Base-by-base conservation (phyloP, 805 yeast genomes). In the Yarrowia hollandica region DNA sequence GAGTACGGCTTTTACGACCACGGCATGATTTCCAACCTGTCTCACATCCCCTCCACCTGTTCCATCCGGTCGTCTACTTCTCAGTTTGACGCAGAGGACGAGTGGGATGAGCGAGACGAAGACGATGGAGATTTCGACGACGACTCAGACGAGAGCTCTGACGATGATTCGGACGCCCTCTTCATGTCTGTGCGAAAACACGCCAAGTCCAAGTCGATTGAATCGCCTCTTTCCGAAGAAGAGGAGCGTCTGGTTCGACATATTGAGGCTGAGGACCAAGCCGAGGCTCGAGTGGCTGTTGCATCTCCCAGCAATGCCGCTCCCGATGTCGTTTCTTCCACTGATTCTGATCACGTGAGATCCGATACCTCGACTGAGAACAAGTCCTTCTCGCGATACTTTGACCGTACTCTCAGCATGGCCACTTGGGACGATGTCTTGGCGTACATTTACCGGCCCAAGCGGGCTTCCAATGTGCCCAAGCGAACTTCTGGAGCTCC, bases 1-100 rank as follows among this genome's bases (percentile, higher is more conserved):
- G 55, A 48, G 55, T 48, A 48, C 25, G 55, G 55, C 5, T 48
- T 48, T 22, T 52, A 52, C 21, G 58, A 35, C 21, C 58, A 52
- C 5, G 58, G 58, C 4, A 34, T 41, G 48, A 41, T 48, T 10
- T 31, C 38, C 21, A 48, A 48, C 39, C 55, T 48, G 14, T 22
- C 55, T n/a, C 58, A 37, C 4, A 28, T 52, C 10, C 58, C 58
- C 6, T 35, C 44, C 33, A 35, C 33, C 12, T 52, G 35, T 18
- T 52, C 58, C 34, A 52, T 52, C 21, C 16, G 44, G 10, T 37
- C 42, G 1, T 52, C 58, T 2, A 35, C 44, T n/a, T 48, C 55
- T 22, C 55, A 48, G 39, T 48, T 48, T 48, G 55, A 48, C 9
- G 58, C 58, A n/a, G 58, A 52, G 12, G 58, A 52, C 19, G 58